Percentiles rank a stretch among this genome's conserved stretches.
Evolutionary conservation across 2,329 filamentous ascomycete genomes (phyloP).

Genomic region (Colletotrichum sp.): DNA sequence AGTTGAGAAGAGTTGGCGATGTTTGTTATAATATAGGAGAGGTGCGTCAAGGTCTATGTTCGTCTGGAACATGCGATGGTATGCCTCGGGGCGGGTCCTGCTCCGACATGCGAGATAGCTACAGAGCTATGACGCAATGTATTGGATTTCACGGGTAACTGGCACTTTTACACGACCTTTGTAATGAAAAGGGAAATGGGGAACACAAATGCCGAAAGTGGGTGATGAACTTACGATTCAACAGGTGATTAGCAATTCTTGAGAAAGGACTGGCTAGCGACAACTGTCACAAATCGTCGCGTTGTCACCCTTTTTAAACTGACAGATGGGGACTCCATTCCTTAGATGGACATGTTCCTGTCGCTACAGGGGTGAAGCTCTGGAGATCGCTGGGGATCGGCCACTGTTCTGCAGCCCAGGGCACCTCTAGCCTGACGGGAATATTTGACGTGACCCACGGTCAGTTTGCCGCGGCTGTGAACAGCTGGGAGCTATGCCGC

Average conservation of each 20-base stretch:
- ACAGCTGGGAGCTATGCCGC: background rate
- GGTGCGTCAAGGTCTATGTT: background rate
- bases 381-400: constrained; percentile 12
- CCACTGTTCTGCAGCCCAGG: constrained; percentile 5
- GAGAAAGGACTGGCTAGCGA: background rate
- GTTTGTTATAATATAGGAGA: background rate
- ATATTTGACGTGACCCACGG: background rate
- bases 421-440: background rate
- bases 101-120: constrained; percentile 17
- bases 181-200: background rate
- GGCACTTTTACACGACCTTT: background rate
- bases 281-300: background rate
- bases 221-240: background rate
- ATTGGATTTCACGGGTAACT: background rate
- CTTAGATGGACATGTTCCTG: constrained; percentile 6
- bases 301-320: background rate
- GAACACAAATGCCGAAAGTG: background rate
- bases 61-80: constrained; percentile 14
- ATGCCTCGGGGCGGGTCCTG: constrained; percentile 17
- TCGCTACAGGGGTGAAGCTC: constrained; percentile 19
- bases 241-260: background rate
- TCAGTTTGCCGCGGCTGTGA: background rate
- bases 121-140: constrained; percentile 18
- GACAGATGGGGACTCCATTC: background rate
- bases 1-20: background rate